Base-by-base conservation (phyloP, 805 yeast species). In the Spathaspora sp. region DNA sequence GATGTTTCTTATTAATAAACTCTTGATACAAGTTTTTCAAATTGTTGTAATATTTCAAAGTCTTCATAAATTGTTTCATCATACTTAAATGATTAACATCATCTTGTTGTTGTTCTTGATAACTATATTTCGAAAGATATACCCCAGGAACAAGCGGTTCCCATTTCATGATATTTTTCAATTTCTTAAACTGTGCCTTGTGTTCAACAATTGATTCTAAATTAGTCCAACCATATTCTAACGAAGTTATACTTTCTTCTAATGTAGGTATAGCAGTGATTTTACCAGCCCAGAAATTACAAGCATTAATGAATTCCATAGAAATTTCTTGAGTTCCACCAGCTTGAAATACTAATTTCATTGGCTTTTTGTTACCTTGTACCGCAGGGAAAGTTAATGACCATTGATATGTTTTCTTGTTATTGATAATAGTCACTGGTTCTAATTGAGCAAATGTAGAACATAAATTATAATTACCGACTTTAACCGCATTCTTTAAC, bases 281-380 rank as follows among this genome's bases (percentile, higher is more conserved):
- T 57, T 94, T 79, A 1, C 93, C 88, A 2, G 96, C 89, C 97
- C 97, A 91, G 64, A 88, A 91, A 66, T 90, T 91, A 67, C 94
- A 85, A 5, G 93, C 82, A 57, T 85, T 80, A 16, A 87, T 82
- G 66, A 81, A 89, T 61, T 83, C 87, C 43, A 71, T 68, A 0
- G 96, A 94, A 52, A 81, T 80, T 57, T 84, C 87, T 20, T 72
- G 63, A 12, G 89, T 82, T 10, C 86, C 26, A 23, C 26, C 85
- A 0, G 90, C 83, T 66, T 81, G 83, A 64, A 87, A 86, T 29
- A 82, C 70, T 16, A 87, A 69, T 53, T 71, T 74, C 55, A 73
- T 29, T 74, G 26, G 69, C 66, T 10, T 61, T 63, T 44, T 55
- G 64, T 39, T 69, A 67, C 26, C 64, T 61, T 39, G 73, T 67